A percentile compares a stretch with the other conserved stretches of the same genome.
Conservation (phyloP, 176 grass and related monocot species). For the Musa beccarii region DNA sequence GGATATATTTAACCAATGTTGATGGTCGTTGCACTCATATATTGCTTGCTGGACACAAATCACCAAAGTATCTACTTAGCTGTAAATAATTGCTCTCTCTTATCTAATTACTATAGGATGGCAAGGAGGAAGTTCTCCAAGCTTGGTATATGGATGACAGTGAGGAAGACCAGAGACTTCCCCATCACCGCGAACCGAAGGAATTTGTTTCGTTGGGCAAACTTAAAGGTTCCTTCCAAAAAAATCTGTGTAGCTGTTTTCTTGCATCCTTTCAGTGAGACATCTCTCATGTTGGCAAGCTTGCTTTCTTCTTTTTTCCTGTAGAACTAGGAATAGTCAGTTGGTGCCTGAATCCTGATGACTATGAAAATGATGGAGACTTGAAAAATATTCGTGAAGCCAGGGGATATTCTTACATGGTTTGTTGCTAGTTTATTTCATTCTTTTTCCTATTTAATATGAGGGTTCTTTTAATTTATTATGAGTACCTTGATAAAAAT, state of each 20-base stretch:
- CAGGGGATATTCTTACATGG: slow-evolving; percentile 82
- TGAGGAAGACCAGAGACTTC: slow-evolving; percentile 75
- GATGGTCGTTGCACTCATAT: neutral
- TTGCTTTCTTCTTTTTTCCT: neutral
- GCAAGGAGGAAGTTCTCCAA: slow-evolving; percentile 79
- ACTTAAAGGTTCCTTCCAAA: slow-evolving; percentile 49
- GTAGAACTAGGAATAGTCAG: slow-evolving; percentile 76
- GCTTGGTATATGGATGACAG: slow-evolving; percentile 94
- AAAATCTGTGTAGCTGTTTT: neutral
- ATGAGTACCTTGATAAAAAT: neutral
- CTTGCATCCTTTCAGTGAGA: neutral
- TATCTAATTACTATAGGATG: slow-evolving; percentile 32
- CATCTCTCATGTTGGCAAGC: neutral
- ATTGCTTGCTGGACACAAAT: neutral
- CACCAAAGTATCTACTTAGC: neutral
- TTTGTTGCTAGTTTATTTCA: slow-evolving; percentile 19
- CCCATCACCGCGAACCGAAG: slow-evolving; percentile 73
- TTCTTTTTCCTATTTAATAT: neutral
- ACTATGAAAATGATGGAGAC: slow-evolving; percentile 78
- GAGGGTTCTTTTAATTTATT: neutral
- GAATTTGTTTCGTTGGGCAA: slow-evolving; percentile 69
- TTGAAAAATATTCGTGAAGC: slow-evolving; percentile 95
- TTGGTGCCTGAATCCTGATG: slow-evolving; percentile 62
- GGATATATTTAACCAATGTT: neutral
- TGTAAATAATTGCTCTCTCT: neutral